Conservation (phyloP, 768 basidiomycete genomes). For the Infundibulicybe gibba region DNA sequence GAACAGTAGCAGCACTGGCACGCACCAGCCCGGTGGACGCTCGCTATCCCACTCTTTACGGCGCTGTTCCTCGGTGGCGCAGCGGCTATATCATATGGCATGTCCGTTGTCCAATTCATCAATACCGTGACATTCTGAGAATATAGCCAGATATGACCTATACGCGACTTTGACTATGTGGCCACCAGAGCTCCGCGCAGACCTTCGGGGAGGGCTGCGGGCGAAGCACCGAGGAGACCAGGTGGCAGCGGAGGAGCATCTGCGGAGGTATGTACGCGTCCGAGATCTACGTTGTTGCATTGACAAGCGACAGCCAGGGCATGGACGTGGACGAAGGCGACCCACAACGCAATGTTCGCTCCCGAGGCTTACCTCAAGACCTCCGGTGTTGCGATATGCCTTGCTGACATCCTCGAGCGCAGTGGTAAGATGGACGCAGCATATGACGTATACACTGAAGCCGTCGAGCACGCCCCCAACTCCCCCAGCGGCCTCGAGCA, state of each 20-base stretch:
- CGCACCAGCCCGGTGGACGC: slow-evolving; percentile 15
- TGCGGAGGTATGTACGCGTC: slow-evolving; percentile 44
- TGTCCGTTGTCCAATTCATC: slow-evolving; percentile 19
- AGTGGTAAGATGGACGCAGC: slow-evolving; percentile 31
- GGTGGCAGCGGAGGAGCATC: slow-evolving; percentile 44
- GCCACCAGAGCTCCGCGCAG: slow-evolving; percentile 59
- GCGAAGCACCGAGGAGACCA: slow-evolving; percentile 59
- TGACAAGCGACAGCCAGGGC: slow-evolving; percentile 36
- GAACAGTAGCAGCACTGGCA: slow-evolving; percentile 36
- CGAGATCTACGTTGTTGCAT: neutral
- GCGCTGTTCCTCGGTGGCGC: slow-evolving; percentile 25
- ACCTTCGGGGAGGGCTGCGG: slow-evolving; percentile 62
- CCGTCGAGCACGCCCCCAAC: slow-evolving; percentile 12
- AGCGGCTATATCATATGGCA: slow-evolving; percentile 27
- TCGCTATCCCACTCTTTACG: slow-evolving; percentile 16
- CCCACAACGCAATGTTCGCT: slow-evolving; percentile 34
- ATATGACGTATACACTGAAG: slow-evolving; percentile 34
- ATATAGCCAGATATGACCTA: slow-evolving; percentile 46
- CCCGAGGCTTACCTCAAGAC: slow-evolving; percentile 59
- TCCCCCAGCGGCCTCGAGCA: slow-evolving; percentile 22
- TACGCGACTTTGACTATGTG: slow-evolving; percentile 59
- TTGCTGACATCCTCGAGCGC: slow-evolving; percentile 54
- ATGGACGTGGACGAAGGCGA: slow-evolving; percentile 45
- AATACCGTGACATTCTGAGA: slow-evolving; percentile 7
- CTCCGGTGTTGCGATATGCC: slow-evolving; percentile 60